Evolutionary conservation across 2,329 filamentous ascomycete genomes (phyloP).

Genomic region (Hymenoscyphus linearis): DNA sequence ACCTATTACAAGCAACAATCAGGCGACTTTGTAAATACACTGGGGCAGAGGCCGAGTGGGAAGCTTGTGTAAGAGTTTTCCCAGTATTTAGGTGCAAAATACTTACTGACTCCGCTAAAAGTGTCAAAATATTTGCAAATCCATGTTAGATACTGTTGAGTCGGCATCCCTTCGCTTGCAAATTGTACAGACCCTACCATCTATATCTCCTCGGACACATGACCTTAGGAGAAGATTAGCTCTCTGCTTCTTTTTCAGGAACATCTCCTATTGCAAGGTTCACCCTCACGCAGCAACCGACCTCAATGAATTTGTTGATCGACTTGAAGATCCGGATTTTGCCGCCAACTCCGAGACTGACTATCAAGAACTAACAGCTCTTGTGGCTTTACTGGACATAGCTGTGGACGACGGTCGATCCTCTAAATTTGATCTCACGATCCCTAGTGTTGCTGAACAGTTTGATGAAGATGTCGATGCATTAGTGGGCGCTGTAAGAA

Average conservation of each 20-base stretch:
- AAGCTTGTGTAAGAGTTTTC: constrained; percentile 33
- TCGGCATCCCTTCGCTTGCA: constrained; percentile 50
- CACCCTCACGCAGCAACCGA: constrained; percentile 36
- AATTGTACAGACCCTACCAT: constrained; percentile 54
- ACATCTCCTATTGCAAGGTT: constrained; percentile 38
- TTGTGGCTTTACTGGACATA: constrained; percentile 65
- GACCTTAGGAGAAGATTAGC: constrained; percentile 64
- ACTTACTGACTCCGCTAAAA: constrained; percentile 26
- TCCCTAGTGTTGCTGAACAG: constrained; percentile 36
- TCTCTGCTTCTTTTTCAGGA: constrained; percentile 54
- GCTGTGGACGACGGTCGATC: constrained; percentile 61
- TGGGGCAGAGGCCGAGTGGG: constrained; percentile 32
- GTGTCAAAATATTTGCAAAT: constrained; percentile 46
- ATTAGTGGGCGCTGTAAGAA: constrained; percentile 55
- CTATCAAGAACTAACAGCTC: constrained; percentile 62
- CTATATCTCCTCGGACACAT: constrained; percentile 44
- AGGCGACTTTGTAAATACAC: constrained; percentile 40
- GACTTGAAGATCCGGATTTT: constrained; percentile 46
- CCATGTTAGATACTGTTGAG: constrained; percentile 42
- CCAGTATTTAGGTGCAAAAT: neutral
- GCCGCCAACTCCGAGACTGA: constrained; percentile 52
- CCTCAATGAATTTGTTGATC: constrained; percentile 41
- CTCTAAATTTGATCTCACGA: constrained; percentile 27
- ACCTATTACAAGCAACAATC: constrained; percentile 39
- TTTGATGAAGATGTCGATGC: constrained; percentile 71